Percentiles rank a stretch among this genome's conserved stretches.
Conservation (phyloP, 768 basidiomycete genomes). For the Rhodotorula diobovata region DNA sequence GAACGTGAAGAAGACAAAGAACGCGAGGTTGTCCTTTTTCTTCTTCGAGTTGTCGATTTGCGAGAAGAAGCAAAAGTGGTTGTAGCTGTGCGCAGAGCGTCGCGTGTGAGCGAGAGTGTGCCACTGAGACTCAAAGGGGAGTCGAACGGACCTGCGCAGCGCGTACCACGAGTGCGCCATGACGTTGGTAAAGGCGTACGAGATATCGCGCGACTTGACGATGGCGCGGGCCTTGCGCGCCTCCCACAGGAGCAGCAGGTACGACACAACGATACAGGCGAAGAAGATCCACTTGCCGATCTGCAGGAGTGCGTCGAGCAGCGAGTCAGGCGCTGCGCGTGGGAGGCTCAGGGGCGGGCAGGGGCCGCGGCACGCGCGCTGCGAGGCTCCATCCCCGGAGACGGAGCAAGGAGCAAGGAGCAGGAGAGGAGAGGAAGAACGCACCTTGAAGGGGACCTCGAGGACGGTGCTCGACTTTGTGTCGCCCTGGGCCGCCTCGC, state of each 20-base stretch:
- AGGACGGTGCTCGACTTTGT: conserved; percentile 63
- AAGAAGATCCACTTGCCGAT: conserved; percentile 96
- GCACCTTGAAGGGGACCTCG: conserved; percentile 66
- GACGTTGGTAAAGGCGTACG: conserved; percentile 95
- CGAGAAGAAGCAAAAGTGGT: conserved; percentile 97
- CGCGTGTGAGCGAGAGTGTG: no score
- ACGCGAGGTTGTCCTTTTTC: conserved; percentile 93
- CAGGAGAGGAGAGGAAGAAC: neutral
- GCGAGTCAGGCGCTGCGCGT: no score
- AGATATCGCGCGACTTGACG: conserved; percentile 90
- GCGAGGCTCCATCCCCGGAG: no score
- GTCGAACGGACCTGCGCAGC: conserved; percentile 4
- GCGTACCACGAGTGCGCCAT: conserved; percentile 94
- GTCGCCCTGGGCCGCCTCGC: conserved; percentile 57
- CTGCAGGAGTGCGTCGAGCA: no score
- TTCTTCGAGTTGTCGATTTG: conserved; percentile 95
- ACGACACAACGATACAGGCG: conserved; percentile 97
- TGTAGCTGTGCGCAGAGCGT: no score
- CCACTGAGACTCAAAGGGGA: no score
- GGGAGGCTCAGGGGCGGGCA: no score
- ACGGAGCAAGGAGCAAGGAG: no score
- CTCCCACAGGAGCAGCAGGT: conserved; percentile 91
- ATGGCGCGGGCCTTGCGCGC: conserved; percentile 87
- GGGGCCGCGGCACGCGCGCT: no score
- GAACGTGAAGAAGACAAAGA: conserved; percentile 99